phyloP scores from a whole-genome alignment of 169 alveolate genomes.

The Hammondia hammondi region DNA sequence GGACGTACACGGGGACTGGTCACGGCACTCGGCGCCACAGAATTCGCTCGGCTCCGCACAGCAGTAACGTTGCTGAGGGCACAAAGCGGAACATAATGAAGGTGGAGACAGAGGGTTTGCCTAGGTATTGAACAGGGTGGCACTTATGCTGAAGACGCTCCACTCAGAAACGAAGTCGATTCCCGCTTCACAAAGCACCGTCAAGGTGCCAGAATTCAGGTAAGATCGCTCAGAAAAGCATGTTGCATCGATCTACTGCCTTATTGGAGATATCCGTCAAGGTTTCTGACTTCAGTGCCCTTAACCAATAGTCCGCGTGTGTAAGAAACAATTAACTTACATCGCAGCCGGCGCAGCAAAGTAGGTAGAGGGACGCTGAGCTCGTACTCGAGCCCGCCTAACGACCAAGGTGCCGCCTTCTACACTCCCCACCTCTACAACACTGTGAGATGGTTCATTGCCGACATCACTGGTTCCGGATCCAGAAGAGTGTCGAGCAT shows the following conservation, averaged over 20 bases:
- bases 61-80: not conserved
- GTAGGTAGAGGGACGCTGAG: not conserved
- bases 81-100: not conserved
- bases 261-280: not conserved
- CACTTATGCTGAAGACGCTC: not conserved
- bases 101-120: not conserved
- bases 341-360: constrained; percentile 18
- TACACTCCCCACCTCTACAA: not conserved
- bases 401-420: not conserved
- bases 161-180: not conserved
- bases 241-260: not conserved
- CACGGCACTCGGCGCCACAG: constrained; percentile 30
- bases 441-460: not conserved
- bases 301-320: too few relatives aligned
- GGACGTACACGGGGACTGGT: not conserved
- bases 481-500: not conserved
- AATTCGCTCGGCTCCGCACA: constrained; percentile 29
- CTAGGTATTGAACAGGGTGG: too few relatives aligned
- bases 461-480: not conserved
- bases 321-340: not conserved
- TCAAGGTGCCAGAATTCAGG: not conserved
- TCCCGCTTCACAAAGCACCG: not conserved
- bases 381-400: constrained; percentile 11
- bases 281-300: too few relatives aligned
- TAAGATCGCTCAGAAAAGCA: not conserved